These are phyloP conservation scores for Geranium incanum DNA, from an alignment of 441 rosid species.

Conservation along the genomic window DNA sequence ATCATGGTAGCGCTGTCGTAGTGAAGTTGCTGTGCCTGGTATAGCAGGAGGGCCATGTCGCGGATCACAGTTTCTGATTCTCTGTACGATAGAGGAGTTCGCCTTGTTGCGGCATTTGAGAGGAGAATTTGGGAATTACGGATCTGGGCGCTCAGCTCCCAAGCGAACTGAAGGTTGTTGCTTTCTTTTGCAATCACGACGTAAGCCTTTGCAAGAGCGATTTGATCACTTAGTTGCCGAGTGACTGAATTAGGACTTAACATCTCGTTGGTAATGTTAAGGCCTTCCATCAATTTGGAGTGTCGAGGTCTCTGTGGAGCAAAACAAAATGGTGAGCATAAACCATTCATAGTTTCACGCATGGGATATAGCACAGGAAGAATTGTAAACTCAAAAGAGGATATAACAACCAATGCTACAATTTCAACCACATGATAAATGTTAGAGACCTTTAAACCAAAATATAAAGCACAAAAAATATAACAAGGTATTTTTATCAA, in stretches of 20 bases:
- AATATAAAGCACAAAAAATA: background rate
- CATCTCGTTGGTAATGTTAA: conserved; percentile 85
- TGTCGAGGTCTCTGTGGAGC: conserved; percentile 45
- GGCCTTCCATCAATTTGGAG: conserved; percentile 52
- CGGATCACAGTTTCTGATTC: conserved; percentile 72
- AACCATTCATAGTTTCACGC: conserved; percentile 1
- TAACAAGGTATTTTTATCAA: background rate
- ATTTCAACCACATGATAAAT: too few relatives aligned
- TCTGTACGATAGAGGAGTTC: conserved; percentile 55
- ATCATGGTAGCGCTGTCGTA: conserved; percentile 96
- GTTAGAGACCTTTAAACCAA: background rate
- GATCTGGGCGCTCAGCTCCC: conserved; percentile 97
- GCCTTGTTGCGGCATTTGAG: conserved; percentile 70
- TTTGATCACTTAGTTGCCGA: conserved; percentile 85
- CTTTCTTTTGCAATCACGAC: conserved; percentile 97
- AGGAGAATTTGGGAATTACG: conserved; percentile 78
- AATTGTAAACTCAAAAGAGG: background rate
- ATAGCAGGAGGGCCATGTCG: conserved; percentile 84
- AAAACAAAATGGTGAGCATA: background rate
- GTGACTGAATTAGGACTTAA: conserved; percentile 64
- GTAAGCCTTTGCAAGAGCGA: conserved; percentile 85
- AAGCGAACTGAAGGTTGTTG: conserved; percentile 88
- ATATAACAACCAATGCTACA: background rate
- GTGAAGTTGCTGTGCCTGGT: conserved; percentile 87
- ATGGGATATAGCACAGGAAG: background rate